Evolutionary conservation across 78 protist species (phyloP), one percentile per base, ranked within the genome.

Genomic region (Dictyostelium intermedium): DNA sequence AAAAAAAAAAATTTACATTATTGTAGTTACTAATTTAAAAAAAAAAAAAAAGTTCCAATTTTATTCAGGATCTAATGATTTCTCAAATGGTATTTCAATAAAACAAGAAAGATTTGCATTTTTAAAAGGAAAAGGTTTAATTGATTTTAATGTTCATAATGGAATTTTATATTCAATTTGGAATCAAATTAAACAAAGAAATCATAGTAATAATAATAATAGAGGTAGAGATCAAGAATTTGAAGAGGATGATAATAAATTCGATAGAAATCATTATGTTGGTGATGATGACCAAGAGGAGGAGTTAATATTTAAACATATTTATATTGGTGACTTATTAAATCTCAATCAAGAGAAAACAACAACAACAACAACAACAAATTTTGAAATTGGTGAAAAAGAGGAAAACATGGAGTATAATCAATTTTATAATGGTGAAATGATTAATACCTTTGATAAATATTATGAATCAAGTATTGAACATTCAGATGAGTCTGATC

Each of bases 11-110:
- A n/a, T n/a, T n/a, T n/a, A n/a, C n/a, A n/a, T n/a, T n/a, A n/a
- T n/a, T n/a, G n/a, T n/a, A n/a, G n/a, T n/a, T n/a, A n/a, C n/a
- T n/a, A n/a, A n/a, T n/a, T n/a, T n/a, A n/a, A n/a, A n/a, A n/a
- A n/a, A n/a, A n/a, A n/a, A n/a, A n/a, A n/a, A 53, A 34, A 41
- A 78, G 93, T 87, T 87, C n/a, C 93, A 87, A 76, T 87, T 87
- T 79, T 87, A 45, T 20, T 32, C 93, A 66, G 84, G 39, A 0
- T 32, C 60, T 39, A 37, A 63, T 13, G 53, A 86, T 39, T 23
- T n/a, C n/a, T 18, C 77, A 9, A 39, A 76, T 25, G 78, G 45
- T 34, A 56, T 69, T 27, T 1, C 2, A n/a, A 18, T 78, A 27
- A 41, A 78, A 69, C 5, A 20, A 45, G 86, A 89, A 35, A 89